Base-by-base conservation (phyloP, 805 yeast genomes). In the Kazachstania psychrophila region DNA sequence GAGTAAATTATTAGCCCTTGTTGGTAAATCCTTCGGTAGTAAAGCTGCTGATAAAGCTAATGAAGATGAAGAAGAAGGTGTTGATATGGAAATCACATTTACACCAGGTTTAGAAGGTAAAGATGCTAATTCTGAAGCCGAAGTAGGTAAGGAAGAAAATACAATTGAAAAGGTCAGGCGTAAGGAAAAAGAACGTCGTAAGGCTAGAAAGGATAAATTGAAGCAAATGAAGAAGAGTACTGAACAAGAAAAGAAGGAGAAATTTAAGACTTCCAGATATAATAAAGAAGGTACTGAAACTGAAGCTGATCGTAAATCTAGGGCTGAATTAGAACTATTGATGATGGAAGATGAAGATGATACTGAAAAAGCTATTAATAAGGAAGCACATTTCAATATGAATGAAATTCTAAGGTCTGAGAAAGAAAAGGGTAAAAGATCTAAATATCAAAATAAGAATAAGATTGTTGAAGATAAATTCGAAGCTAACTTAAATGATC, bases 51-150 rank as follows among this genome's bases (percentile, higher is more conserved):
- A 67, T 30, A 64, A 57, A 12, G 70, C 64, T n/a, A 64, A 67
- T 29, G 65, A 57, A 10, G 72, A 64, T 11, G 70, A 64, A 13
- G 79, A 75, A 20, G 80, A 68, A 33, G 89, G 77, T 33, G 79
- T 83, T 20, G 96, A 87, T 52, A 83, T 92, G 86, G 97, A 92
- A 58, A 84, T 92, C 49, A 87, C 96, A 0, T 92, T 92, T 60
- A 86, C 88, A 26, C 96, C 97, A 2, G 96, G 85, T 3, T 61
- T 87, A 36, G 72, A 70, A 31, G n/a, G n/a, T n/a, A 43, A 68
- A 20, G 62, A 54, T 15, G 62, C 52, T 27, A 61, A 51, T 2
- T 46, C 39, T 15, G 46, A 45, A 2, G 49, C 56, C 17, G 61
- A 52, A 26, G 67, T 52, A 18, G 75, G 65, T 12, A 65, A 63